Evolutionary conservation across 768 basidiomycete genomes (phyloP).

Genomic region (Suillus discolor): DNA sequence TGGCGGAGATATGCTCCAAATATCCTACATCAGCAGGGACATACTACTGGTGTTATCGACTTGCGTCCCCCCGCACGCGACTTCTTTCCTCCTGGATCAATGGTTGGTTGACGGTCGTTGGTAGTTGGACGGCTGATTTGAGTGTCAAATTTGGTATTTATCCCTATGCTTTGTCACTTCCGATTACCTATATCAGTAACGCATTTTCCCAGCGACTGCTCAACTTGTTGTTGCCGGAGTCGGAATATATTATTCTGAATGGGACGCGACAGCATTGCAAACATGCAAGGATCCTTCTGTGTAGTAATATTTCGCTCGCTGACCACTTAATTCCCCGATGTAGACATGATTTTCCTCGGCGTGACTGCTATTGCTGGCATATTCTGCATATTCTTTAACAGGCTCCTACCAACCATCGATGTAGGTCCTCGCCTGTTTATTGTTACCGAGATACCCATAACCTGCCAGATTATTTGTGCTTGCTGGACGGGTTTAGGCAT

Average conservation of each 20-base stretch:
- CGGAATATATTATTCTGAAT: slow-evolving; percentile 58
- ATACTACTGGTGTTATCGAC: slow-evolving; percentile 68
- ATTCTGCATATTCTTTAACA: slow-evolving; percentile 60
- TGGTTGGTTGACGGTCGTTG: slow-evolving; percentile 70
- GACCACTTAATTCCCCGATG: slow-evolving; percentile 3
- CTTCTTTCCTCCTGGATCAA: slow-evolving; percentile 64
- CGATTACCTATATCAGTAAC: neutral
- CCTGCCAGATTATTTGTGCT: slow-evolving; percentile 53
- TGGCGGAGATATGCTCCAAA: slow-evolving; percentile 61
- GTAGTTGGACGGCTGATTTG: slow-evolving; percentile 69
- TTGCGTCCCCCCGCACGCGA: slow-evolving; percentile 53
- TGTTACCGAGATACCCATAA: slow-evolving; percentile 10
- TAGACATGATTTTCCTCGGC: slow-evolving; percentile 59
- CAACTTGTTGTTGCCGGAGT: slow-evolving; percentile 62
- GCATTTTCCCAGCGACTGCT: slow-evolving; percentile 47
- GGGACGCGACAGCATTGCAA: slow-evolving; percentile 61
- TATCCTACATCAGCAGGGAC: slow-evolving; percentile 65
- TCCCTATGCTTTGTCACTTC: neutral
- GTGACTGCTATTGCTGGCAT: slow-evolving; percentile 49
- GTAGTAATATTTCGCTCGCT: neutral
- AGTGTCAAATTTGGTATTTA: slow-evolving; percentile 60
- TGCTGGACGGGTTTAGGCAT: slow-evolving; percentile 65
- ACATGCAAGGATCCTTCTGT: slow-evolving; percentile 42
- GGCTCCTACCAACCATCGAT: slow-evolving; percentile 50
- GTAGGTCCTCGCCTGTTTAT: slow-evolving; percentile 29